Percentiles rank a stretch among this genome's conserved stretches.
Conservation (phyloP, 1,284 basidiomycete species). For the Microbotryum lychnidis-dioicae region DNA sequence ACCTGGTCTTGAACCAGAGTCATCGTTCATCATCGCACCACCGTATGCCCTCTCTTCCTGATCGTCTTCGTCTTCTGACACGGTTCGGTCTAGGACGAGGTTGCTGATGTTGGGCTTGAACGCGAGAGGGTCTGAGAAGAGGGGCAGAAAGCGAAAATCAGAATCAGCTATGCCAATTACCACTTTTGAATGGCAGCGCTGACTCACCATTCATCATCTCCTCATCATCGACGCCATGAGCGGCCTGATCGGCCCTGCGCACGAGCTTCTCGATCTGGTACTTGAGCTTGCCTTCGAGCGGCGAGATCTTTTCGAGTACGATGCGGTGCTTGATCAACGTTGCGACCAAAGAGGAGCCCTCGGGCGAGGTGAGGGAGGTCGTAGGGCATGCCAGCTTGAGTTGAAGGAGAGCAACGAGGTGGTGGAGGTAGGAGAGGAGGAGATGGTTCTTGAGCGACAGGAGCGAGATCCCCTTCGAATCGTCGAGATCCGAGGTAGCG, state of each 20-base stretch:
- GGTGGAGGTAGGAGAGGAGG: slow-evolving; percentile 79
- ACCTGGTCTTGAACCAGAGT: slow-evolving; percentile 37
- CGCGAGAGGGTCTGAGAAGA: slow-evolving; percentile 65
- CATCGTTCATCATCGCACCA: slow-evolving; percentile 31
- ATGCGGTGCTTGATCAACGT: slow-evolving; percentile 63
- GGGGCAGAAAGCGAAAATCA: background rate
- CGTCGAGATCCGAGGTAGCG: slow-evolving; percentile 22
- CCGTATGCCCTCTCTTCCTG: slow-evolving; percentile 30
- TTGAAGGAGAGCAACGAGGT: slow-evolving; percentile 66
- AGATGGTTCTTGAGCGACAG: slow-evolving; percentile 80
- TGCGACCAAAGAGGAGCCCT: slow-evolving; percentile 47
- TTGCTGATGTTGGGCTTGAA: slow-evolving; percentile 74
- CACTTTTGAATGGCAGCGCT: no score
- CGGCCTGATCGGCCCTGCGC: slow-evolving; percentile 55
- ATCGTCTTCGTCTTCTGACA: slow-evolving; percentile 40
- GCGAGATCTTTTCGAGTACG: slow-evolving; percentile 68
- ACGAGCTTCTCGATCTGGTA: slow-evolving; percentile 92
- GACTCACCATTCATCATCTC: slow-evolving; percentile 58
- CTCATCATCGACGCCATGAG: slow-evolving; percentile 46
- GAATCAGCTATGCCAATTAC: background rate
- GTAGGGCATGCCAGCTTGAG: slow-evolving; percentile 53
- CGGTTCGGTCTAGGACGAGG: slow-evolving; percentile 28
- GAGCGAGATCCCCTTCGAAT: slow-evolving; percentile 74
- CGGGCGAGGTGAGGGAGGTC: slow-evolving; percentile 51
- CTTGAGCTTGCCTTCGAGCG: slow-evolving; percentile 74